Base-by-base conservation (phyloP, 148 eudicot species). In the Euryodendron excelsum region DNA sequence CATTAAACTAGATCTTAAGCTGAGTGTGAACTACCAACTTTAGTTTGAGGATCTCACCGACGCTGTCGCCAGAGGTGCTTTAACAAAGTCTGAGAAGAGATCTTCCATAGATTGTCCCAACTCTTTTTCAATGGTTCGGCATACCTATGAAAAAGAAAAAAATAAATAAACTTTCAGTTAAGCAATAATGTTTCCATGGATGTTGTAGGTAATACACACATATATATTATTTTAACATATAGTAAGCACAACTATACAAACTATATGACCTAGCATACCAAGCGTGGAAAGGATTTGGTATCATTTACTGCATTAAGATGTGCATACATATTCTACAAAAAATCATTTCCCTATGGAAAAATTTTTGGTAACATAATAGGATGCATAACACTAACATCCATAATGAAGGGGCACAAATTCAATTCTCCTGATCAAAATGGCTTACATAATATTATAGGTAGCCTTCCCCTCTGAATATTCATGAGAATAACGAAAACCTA, bases 41-140 rank as follows among this genome's bases (percentile, higher is more conserved):
- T 33, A 73, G 65, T n/a, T 52, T 47, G 17, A 76, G 81, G 52
- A 76, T 80, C 98, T 88, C 91, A 96, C 99, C 44, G 99, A 96
- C 72, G 99, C 99, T 41, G 99, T 96, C 69, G 98, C 99, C 83
- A 96, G 85, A 62, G 99, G 98, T 41, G 27, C 73, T 82, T 80
- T 75, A 56, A 59, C 93, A 80, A 93, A 96, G 69, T 87, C 82
- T 66, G 77, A 66, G 81, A 96, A 96, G 74, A 93, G 86, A 74
- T 89, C 94, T 65, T 87, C 89, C 90, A 93, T 87, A 17, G 93
- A 72, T 77, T 86, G 87, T 55, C 97, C 94, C 87, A 93, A 76
- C 80, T 96, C 94, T 73, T 75, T 83, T 80, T 90, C 86, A 68
- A 96, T 87, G 74, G 92, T 93, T 60, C 56, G 52, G 78, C 94